These are phyloP conservation scores for Erythrophleum fordii DNA, from an alignment of 306 rosid species.

Conservation along the genomic window DNA sequence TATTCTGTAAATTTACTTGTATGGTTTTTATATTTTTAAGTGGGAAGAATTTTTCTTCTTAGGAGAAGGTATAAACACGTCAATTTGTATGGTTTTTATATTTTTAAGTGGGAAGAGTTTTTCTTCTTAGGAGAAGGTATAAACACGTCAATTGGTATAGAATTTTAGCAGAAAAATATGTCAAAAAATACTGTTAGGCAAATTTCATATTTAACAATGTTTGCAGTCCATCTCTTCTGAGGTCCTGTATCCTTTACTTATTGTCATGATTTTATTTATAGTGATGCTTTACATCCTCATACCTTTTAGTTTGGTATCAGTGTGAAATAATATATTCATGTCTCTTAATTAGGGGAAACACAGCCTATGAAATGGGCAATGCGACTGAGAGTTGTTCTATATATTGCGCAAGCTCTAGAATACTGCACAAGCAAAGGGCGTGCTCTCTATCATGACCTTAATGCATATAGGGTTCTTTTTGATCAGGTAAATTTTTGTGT, in stretches of 20 bases:
- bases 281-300: not conserved
- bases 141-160: not conserved
- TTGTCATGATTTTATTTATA: constrained; percentile 19
- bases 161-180: not conserved
- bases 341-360: constrained; percentile 64
- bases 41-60: not conserved
- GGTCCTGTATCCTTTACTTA: not conserved
- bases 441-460: constrained; percentile 81
- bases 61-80: constrained; percentile 19
- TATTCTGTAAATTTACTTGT: not conserved
- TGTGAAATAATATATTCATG: constrained; percentile 36
- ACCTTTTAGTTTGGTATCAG: not conserved
- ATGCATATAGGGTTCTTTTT: constrained; percentile 82
- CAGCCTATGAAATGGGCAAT: constrained; percentile 88
- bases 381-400: constrained; percentile 80
- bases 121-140: not conserved
- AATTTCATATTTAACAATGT: not conserved
- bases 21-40: constrained; percentile 8
- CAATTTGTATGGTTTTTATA: not conserved
- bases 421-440: constrained; percentile 88
- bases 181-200: not conserved
- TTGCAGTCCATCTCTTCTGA: not conserved
- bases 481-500: constrained; percentile 59
- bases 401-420: constrained; percentile 87
- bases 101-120: constrained; percentile 10